Conservation (phyloP, 306 rosid genomes). For the Citrullus amarus region DNA sequence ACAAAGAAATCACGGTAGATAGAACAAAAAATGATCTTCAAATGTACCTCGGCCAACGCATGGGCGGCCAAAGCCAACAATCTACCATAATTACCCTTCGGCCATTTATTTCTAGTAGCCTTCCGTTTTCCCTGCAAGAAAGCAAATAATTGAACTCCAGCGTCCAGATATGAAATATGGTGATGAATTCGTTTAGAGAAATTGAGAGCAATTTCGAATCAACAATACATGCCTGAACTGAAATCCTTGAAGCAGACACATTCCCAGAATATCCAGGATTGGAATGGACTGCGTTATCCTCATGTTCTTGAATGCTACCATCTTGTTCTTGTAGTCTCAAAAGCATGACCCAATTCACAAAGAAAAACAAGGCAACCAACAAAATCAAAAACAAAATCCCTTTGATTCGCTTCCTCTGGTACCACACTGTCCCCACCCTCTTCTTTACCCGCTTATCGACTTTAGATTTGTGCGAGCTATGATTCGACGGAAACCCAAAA, state of each 20-base stretch:
- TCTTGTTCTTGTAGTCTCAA: constrained; percentile 30
- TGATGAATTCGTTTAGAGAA: background rate
- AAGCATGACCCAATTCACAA: constrained; percentile 68
- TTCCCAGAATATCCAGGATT: constrained; percentile 13
- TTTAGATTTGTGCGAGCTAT: constrained; percentile 7
- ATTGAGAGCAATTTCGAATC: background rate
- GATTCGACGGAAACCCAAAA: constrained; percentile 12
- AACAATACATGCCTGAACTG: constrained; percentile 29
- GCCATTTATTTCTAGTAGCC: constrained; percentile 37
- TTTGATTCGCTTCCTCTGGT: constrained; percentile 42
- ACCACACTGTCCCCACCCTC: constrained; percentile 38
- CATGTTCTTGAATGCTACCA: constrained; percentile 32
- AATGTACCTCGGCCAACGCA: constrained; percentile 86
- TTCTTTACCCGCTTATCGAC: constrained; percentile 18
- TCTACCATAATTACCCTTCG: constrained; percentile 51
- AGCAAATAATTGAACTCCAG: background rate
- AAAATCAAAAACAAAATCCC: constrained; percentile 35
- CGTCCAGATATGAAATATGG: background rate
- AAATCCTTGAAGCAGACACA: constrained; percentile 17
- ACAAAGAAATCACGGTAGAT: constrained; percentile 5
- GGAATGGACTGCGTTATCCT: constrained; percentile 15
- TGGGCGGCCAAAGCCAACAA: constrained; percentile 86
- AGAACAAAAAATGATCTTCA: background rate
- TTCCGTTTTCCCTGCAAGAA: constrained; percentile 49
- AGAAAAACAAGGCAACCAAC: constrained; percentile 36